Percentiles rank a stretch among this genome's conserved stretches.
Conservation (phyloP, 148 eudicot genomes). For the Gaultheria prostrata region DNA sequence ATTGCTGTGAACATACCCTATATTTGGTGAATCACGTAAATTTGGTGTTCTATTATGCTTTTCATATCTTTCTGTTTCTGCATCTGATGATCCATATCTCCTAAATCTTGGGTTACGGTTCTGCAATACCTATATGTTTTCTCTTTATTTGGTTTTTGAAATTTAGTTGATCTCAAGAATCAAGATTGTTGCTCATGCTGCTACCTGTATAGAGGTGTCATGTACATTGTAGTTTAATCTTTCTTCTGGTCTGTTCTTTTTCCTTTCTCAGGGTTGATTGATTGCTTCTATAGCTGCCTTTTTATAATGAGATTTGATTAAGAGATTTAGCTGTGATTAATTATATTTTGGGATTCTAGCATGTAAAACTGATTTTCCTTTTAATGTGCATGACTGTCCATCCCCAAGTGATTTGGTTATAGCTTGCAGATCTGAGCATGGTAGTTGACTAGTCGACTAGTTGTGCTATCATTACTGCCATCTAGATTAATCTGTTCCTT, state of each 20-base stretch:
- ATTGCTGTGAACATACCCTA: not conserved
- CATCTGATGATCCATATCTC: not conserved
- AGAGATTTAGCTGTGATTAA: not conserved
- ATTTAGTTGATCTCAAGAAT: not conserved
- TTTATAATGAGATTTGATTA: not conserved
- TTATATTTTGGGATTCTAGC: slow-evolving; percentile 5
- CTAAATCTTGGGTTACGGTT: not conserved
- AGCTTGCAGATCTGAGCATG: not conserved
- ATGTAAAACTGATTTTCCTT: not conserved
- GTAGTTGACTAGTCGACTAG: not conserved
- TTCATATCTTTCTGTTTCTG: not conserved
- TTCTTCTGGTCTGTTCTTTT: not conserved
- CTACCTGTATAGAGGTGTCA: not conserved
- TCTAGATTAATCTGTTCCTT: not conserved
- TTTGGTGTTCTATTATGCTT: not conserved
- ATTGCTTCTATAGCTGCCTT: not conserved
- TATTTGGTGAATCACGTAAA: not conserved
- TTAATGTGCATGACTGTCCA: not conserved
- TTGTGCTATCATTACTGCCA: not conserved
- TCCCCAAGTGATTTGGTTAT: not conserved
- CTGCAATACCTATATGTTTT: not conserved
- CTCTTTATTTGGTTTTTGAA: not conserved
- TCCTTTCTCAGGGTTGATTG: not conserved
- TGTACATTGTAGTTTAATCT: not conserved
- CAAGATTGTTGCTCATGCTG: not conserved